These are phyloP conservation scores for Tephrocybe rancida DNA, from an alignment of 768 basidiomycete species.

Conservation along the genomic window DNA sequence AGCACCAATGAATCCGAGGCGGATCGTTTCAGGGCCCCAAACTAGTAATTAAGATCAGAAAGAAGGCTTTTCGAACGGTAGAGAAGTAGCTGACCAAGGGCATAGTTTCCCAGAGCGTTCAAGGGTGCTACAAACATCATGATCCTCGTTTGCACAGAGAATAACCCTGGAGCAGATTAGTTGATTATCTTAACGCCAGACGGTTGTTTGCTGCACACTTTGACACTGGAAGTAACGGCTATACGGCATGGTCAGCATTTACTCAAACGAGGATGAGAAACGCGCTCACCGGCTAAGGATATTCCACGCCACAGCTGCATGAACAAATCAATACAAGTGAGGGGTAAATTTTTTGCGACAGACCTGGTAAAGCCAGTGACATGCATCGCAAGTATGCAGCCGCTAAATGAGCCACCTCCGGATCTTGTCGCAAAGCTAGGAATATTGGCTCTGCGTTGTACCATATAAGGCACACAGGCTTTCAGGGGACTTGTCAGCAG, in stretches of 20 bases:
- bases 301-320: background rate
- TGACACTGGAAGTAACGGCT: conserved; percentile 15
- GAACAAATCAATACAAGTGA: too few relatives aligned
- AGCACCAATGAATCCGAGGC: conserved; percentile 89
- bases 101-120: conserved; percentile 79
- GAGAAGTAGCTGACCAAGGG: conserved; percentile 56
- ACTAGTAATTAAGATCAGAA: conserved; percentile 38
- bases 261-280: background rate
- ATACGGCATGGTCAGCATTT: background rate
- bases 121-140: conserved; percentile 77
- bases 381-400: conserved; percentile 8
- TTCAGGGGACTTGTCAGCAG: background rate
- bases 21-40: conserved; percentile 77
- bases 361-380: conserved; percentile 2
- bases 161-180: conserved; percentile 53
- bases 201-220: background rate
- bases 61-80: background rate
- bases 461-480: conserved; percentile 6
- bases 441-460: conserved; percentile 1
- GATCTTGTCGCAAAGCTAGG: conserved; percentile 6
- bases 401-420: conserved; percentile 4
- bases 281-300: conserved; percentile 1
- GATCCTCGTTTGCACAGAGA: conserved; percentile 81
- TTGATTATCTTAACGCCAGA: background rate
- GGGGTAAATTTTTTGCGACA: background rate